These are phyloP conservation scores for Phytopythium mirpurense DNA, from an alignment of 352 stramenopile species.

Conservation along the genomic window DNA sequence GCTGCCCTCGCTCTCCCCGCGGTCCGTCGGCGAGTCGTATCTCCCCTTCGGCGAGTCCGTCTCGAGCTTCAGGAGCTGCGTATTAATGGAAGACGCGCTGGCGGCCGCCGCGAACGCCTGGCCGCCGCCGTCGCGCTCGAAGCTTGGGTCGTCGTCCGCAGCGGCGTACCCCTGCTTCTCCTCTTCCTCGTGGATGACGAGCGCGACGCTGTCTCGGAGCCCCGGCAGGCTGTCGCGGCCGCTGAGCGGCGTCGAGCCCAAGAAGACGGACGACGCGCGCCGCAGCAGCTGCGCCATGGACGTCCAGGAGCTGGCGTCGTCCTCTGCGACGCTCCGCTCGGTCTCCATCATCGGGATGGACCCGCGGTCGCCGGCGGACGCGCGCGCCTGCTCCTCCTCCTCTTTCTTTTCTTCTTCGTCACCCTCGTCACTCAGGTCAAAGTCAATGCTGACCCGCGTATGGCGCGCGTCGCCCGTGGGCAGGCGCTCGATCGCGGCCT, in stretches of 20 bases:
- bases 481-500: constrained; percentile 24
- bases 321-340: constrained; percentile 12
- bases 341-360: constrained; percentile 34
- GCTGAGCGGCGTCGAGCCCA: not conserved
- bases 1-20: constrained; percentile 21
- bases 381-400: too few relatives aligned
- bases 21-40: not conserved
- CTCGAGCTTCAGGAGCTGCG: not conserved
- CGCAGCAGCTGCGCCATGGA: constrained; percentile 24
- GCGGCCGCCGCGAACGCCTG: constrained; percentile 2
- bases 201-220: not conserved
- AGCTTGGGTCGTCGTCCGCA: not conserved
- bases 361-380: constrained; percentile 11
- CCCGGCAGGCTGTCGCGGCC: not conserved
- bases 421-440: not conserved
- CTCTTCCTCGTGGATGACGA: constrained; percentile 3
- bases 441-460: not conserved
- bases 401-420: constrained; percentile 11
- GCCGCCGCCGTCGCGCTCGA: not conserved
- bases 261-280: constrained; percentile 11
- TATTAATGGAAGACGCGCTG: not conserved
- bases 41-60: not conserved
- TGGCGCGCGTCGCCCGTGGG: constrained; percentile 21
- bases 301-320: constrained; percentile 23
- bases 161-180: not conserved